Conservation (phyloP, 2,329 filamentous ascomycete genomes). For the Allantophomopsis lycopodina region DNA sequence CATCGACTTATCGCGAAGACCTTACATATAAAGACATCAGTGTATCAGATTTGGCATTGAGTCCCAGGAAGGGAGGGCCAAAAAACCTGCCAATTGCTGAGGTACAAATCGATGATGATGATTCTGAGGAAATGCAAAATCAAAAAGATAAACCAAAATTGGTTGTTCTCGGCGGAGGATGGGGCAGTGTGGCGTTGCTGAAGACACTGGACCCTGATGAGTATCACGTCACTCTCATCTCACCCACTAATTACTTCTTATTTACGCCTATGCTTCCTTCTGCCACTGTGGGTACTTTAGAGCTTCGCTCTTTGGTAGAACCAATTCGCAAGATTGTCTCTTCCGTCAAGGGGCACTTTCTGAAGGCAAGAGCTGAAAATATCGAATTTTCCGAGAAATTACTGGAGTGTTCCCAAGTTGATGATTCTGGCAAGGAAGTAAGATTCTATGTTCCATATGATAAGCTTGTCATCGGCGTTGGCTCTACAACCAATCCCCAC, state of each 20-base stretch:
- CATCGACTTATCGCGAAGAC: slow-evolving; percentile 73
- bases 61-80: slow-evolving; percentile 70
- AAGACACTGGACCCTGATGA: slow-evolving; percentile 84
- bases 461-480: slow-evolving; percentile 85
- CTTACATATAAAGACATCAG: slow-evolving; percentile 56
- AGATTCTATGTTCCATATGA: slow-evolving; percentile 95
- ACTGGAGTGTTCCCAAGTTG: slow-evolving; percentile 69
- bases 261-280: slow-evolving; percentile 98
- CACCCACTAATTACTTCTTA: slow-evolving; percentile 90
- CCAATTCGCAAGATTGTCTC: slow-evolving; percentile 77
- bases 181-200: slow-evolving; percentile 84
- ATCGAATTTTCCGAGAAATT: slow-evolving; percentile 87
- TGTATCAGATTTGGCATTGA: slow-evolving; percentile 73
- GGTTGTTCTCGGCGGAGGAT: slow-evolving; percentile 86
- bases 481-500: slow-evolving; percentile 85
- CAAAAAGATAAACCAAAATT: slow-evolving; percentile 83
- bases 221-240: slow-evolving; percentile 92
- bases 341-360: slow-evolving; percentile 72
- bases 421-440: slow-evolving; percentile 56
- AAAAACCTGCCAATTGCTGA: slow-evolving; percentile 93
- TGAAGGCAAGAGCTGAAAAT: slow-evolving; percentile 76
- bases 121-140: slow-evolving; percentile 51
- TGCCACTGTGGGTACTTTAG: slow-evolving; percentile 89
- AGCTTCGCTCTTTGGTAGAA: slow-evolving; percentile 82
- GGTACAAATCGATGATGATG: slow-evolving; percentile 78